Conservation (phyloP, 2,329 filamentous ascomycete genomes). For the Magnaporthiopsis poae region DNA sequence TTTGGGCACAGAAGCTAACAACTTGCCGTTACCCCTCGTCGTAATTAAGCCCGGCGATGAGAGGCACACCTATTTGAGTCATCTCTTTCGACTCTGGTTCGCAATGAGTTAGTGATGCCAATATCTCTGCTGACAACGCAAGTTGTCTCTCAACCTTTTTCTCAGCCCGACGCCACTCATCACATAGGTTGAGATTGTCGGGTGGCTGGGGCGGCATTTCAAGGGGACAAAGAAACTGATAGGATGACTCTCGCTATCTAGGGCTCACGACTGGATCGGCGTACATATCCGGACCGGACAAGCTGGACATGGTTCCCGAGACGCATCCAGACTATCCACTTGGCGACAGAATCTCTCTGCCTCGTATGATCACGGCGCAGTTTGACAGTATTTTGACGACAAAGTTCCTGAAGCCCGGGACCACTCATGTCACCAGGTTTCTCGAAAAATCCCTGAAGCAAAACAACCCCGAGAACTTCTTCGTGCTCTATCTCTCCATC, state of each 20-base stretch:
- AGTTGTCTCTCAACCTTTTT: not conserved
- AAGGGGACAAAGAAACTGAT: not conserved
- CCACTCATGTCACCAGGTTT: conserved; percentile 23
- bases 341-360: conserved; percentile 27
- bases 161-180: too few relatives aligned
- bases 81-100: conserved; percentile 36
- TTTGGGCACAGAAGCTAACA: not conserved
- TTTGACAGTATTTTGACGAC: conserved; percentile 32
- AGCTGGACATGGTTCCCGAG: conserved; percentile 29
- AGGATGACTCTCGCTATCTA: conserved; percentile 14
- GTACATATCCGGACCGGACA: conserved; percentile 30
- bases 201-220: too few relatives aligned
- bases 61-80: conserved; percentile 25
- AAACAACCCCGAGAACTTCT: conserved; percentile 23
- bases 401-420: conserved; percentile 25
- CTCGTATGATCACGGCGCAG: conserved; percentile 36
- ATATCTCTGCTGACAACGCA: not conserved
- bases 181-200: too few relatives aligned
- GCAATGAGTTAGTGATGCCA: conserved; percentile 30
- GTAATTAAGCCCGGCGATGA: not conserved
- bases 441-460: conserved; percentile 27
- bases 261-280: conserved; percentile 36
- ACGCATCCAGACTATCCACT: conserved; percentile 27
- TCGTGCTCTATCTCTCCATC: conserved; percentile 28
- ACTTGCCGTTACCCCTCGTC: not conserved